These are phyloP conservation scores for Xylaria sp. DNA, from an alignment of 2,329 filamentous ascomycete genomes.

Conservation along the genomic window DNA sequence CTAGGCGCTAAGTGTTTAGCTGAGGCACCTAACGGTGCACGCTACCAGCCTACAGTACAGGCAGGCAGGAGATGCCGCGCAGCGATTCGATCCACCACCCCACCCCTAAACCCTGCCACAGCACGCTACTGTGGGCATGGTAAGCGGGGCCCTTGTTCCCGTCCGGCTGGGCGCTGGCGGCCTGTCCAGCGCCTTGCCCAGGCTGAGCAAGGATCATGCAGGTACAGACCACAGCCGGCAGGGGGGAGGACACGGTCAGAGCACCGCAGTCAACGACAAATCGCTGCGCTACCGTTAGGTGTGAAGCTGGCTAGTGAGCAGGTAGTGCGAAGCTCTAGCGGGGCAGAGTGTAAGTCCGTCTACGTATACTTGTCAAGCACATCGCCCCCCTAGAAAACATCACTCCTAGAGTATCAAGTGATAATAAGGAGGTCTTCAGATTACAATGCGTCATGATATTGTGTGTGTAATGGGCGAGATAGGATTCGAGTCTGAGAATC, in stretches of 20 bases:
- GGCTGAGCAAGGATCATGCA: conserved; percentile 25
- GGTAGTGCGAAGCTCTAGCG: too few relatives aligned
- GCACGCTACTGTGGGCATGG: conserved; percentile 12
- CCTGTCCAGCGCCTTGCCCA: too few relatives aligned
- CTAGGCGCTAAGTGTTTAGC: too few relatives aligned
- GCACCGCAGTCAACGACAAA: neutral
- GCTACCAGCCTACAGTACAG: neutral
- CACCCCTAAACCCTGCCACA: conserved; percentile 18
- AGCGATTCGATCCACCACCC: conserved; percentile 9
- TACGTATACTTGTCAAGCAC: too few relatives aligned
- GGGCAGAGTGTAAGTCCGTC: too few relatives aligned
- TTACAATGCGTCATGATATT: too few relatives aligned
- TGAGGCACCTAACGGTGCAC: neutral
- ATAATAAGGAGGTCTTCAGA: too few relatives aligned
- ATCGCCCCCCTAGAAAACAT: too few relatives aligned
- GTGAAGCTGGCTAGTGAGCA: neutral
- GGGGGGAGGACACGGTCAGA: conserved; percentile 7
- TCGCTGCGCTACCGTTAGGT: conserved; percentile 16
- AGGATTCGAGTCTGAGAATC: too few relatives aligned
- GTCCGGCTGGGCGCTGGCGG: conserved; percentile 25
- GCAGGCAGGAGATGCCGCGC: conserved; percentile 9
- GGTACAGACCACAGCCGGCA: conserved; percentile 15
- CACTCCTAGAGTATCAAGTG: too few relatives aligned
- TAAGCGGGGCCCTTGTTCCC: conserved; percentile 28
- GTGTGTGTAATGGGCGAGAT: too few relatives aligned